These are phyloP conservation scores for Mycena olivaceomarginata DNA, from an alignment of 768 basidiomycete genomes.

Conservation along the genomic window DNA sequence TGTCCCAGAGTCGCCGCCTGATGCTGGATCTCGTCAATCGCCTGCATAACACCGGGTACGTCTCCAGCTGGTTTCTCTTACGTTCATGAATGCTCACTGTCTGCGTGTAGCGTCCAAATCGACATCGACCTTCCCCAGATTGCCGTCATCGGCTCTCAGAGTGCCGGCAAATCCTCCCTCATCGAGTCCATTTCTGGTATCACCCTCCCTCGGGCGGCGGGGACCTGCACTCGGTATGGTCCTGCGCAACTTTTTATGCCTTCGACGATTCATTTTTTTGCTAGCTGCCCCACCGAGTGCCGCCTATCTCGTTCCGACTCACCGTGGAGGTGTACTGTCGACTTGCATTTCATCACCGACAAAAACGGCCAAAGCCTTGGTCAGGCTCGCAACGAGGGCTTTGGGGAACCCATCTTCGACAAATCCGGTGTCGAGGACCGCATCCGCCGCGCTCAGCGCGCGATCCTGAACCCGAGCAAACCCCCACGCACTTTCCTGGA, in stretches of 20 bases:
- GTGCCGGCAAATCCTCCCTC: constrained; percentile 84
- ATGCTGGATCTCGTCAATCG: constrained; percentile 78
- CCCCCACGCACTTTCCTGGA: constrained; percentile 59
- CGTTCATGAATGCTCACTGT: neutral
- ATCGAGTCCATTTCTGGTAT: constrained; percentile 87
- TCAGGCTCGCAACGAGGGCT: constrained; percentile 61
- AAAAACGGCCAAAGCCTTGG: constrained; percentile 58
- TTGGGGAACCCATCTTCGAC: constrained; percentile 69
- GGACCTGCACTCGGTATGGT: constrained; percentile 82
- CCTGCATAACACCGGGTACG: constrained; percentile 59
- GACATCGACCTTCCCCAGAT: constrained; percentile 86
- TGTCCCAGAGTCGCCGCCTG: constrained; percentile 63
- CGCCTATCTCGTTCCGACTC: constrained; percentile 62
- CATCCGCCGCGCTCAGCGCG: constrained; percentile 78
- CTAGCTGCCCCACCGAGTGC: constrained; percentile 76
- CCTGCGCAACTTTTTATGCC: neutral
- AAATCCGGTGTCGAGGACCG: constrained; percentile 77
- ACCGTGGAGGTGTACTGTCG: constrained; percentile 71
- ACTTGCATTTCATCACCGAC: constrained; percentile 66
- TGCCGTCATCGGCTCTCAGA: constrained; percentile 82
- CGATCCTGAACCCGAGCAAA: constrained; percentile 75
- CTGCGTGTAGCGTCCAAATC: constrained; percentile 69
- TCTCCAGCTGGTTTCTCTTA: neutral
- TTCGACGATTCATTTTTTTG: neutral
- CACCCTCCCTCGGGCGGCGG: constrained; percentile 80